A percentile compares a stretch with the other conserved stretches of the same genome.
Conservation (phyloP, 2,329 filamentous ascomycete genomes). For the Fusarium nematophilum region DNA sequence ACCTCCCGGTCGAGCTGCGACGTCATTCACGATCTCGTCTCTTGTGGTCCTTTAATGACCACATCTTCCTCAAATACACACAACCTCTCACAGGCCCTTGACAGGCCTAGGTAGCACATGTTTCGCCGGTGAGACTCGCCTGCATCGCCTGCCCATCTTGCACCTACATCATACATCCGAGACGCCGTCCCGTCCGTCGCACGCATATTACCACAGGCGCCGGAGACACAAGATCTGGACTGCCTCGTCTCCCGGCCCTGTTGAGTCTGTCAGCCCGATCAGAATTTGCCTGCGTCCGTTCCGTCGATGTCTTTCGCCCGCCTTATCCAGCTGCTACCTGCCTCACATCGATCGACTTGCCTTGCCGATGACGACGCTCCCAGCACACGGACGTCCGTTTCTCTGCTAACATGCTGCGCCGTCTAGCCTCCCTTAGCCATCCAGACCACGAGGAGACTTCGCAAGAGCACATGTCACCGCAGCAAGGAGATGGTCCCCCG, state of each 20-base stretch:
- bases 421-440: constrained; percentile 44
- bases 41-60: constrained; percentile 39
- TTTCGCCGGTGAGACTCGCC: constrained; percentile 45
- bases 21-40: constrained; percentile 17
- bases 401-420: constrained; percentile 46
- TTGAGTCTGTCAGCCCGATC: constrained; percentile 11
- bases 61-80: constrained; percentile 11
- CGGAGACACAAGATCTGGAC: constrained; percentile 13
- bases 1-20: constrained; percentile 14
- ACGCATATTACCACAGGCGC: constrained; percentile 31
- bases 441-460: constrained; percentile 40
- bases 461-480: constrained; percentile 69
- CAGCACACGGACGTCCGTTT: constrained; percentile 35
- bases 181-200: constrained; percentile 34
- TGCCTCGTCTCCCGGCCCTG: constrained; percentile 16
- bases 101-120: constrained; percentile 44
- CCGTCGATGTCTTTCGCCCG: constrained; percentile 20
- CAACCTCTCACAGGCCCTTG: constrained; percentile 28
- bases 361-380: constrained; percentile 41
- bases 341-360: constrained; percentile 30
- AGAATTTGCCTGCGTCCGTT: constrained; percentile 11
- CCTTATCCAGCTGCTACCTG: constrained; percentile 24
- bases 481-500: constrained; percentile 66
- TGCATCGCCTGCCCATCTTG: constrained; percentile 35
- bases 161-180: constrained; percentile 35